Evolutionary conservation across 257 asterid species (phyloP), one percentile per base, ranked within the genome.

Genomic region (Pogostemon cablin): DNA sequence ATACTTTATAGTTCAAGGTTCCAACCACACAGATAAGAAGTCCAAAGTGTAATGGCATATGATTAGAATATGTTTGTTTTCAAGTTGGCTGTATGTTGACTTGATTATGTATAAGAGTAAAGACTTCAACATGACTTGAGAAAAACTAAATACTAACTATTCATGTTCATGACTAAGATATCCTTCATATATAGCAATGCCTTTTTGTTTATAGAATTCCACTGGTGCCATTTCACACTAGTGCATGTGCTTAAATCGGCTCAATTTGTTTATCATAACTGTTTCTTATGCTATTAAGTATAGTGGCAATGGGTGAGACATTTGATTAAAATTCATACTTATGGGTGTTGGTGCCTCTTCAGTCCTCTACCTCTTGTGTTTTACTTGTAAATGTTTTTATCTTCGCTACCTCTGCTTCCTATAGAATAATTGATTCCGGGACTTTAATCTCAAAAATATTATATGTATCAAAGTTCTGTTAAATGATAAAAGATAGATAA

Each of bases 21-120:
- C 53, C 62, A 60, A 38, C 49, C 34, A 61, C 11, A 7, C 12
- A 12, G 2, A 7, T 11, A 32, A 38, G 63, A 35, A 40, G 72
- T 54, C 47, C 1, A 61, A 57, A 74, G 48, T 60, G 20, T 15
- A 20, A 46, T 44, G 35, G 20, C 11, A 15, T 5, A 20, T 49
- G 59, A 70, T 56, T 46, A 48, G 9, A 67, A 9, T 43, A 40
- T 44, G 69, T 59, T 20, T 67, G 58, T 43, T 9, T 3, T 61
- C 44, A 41, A 60, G 12, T 11, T 1, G 52, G n/a, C 39, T 11
- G 41, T 47, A 49, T 60, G 62, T 60, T 46, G 75, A 53, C 62
- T 75, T 68, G 71, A 68, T 54, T 52, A 9, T 38, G 7, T 54
- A 67, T n/a, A 35, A 37, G 69, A 9, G 46, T 34, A 39, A 53